Base-by-base conservation (phyloP, 495 filamentous ascomycete species). In the Chaetomium fimeti region DNA sequence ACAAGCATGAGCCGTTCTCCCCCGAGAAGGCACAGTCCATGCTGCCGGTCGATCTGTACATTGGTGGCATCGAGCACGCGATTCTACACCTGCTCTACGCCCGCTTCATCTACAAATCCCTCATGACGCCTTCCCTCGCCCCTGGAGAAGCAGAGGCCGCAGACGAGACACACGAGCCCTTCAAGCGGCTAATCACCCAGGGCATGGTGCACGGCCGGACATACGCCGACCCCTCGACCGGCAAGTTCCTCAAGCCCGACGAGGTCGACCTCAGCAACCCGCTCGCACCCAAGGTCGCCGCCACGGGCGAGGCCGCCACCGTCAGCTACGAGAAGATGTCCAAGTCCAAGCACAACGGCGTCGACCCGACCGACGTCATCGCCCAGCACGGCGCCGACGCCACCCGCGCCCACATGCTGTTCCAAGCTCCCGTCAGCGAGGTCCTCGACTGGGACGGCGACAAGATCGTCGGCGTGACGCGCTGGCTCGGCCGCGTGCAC, bases 181-280 rank as follows among this genome's bases (percentile, higher is more conserved):
- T 96, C 81, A 88, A 86, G 68, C 80, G 81, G 16, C 84, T 96
- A 12, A 83, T 95, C 42, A 89, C 90, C 11, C 92, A 96, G 74
- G 92, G 92, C 16, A 96, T 96, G 92, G 92, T 96, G 0, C 91
- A 94, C 66, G 92, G 92, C 29, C 90, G 86, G 69, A 96, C 92
- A 0, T 93, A 85, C 70, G 83, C 81, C 8, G 89, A 95, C 67
- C 90, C 92, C 0, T 71, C 78, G 0, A 94, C 83, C 0, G 90
- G 90, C 13, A 83, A 85, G 24, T 93, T 95, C 78, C 79, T 96
- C 13, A 90, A 86, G 60, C 89, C 90, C 0, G 82, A 86, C 4
- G 92, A 95, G 70, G 78, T 96, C 18, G 88, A 93, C 63, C 68
- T 88, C 15, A 83, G 78, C 12, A 78, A 83, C 49, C 76, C 82